Conservation (phyloP, 805 yeast genomes). For the Pichia deserticola region DNA sequence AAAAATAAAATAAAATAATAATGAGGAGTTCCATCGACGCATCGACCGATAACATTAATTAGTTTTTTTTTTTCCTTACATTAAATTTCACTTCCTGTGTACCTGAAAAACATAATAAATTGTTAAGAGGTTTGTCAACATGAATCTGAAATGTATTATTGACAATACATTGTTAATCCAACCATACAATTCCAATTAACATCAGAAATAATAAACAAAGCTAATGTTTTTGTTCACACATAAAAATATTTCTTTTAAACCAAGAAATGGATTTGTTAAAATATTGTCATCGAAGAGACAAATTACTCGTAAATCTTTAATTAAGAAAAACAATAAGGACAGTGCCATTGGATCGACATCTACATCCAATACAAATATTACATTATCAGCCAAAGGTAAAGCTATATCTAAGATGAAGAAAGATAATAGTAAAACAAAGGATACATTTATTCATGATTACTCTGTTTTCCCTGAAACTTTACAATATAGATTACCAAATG, state of each 20-base stretch:
- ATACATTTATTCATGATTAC: slow-evolving; percentile 28
- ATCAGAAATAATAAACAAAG: too few relatives aligned
- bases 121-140: background rate
- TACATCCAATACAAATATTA: background rate
- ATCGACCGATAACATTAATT: background rate
- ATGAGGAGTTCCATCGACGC: background rate
- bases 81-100: too few relatives aligned
- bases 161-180: too few relatives aligned
- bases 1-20: too few relatives aligned
- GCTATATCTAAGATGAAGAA: slow-evolving; percentile 12
- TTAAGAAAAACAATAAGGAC: slow-evolving; percentile 1
- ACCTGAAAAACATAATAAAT: too few relatives aligned
- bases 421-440: slow-evolving; percentile 8
- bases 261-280: background rate
- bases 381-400: slow-evolving; percentile 6
- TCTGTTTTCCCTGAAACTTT: slow-evolving; percentile 25
- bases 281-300: background rate
- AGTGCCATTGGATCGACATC: slow-evolving; percentile 1
- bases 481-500: slow-evolving; percentile 25
- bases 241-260: background rate
- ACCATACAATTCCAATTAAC: too few relatives aligned
- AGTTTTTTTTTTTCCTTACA: too few relatives aligned
- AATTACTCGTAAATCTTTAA: slow-evolving; percentile 10
- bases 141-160: background rate
- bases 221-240: too few relatives aligned